Evolutionary conservation across 2,329 filamentous ascomycete genomes (phyloP).

Genomic region (Dothiorella sarmentorum): DNA sequence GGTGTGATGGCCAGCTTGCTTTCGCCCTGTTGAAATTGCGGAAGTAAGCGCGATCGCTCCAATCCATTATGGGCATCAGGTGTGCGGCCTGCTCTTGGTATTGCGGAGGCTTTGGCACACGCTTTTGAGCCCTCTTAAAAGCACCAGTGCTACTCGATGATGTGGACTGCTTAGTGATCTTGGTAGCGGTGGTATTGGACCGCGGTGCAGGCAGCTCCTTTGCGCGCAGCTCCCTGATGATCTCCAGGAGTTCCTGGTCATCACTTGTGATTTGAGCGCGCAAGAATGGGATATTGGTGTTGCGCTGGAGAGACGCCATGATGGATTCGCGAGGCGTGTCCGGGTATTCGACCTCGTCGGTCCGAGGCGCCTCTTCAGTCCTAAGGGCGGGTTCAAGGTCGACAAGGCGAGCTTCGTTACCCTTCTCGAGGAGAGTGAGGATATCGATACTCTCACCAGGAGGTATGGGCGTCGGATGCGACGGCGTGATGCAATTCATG

Average conservation of each 20-base stretch:
- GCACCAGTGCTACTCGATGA: too few species aligned
- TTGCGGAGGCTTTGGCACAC: background rate
- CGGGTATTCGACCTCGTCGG: slow-evolving; percentile 67
- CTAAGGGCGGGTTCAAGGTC: slow-evolving; percentile 56
- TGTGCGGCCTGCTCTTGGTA: background rate
- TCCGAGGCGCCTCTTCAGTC: slow-evolving; percentile 52
- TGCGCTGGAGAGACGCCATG: slow-evolving; percentile 53
- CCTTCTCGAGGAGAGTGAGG: slow-evolving; percentile 68
- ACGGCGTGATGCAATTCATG: slow-evolving; percentile 94
- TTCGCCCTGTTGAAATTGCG: background rate
- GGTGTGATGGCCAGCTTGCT: background rate
- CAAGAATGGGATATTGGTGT: slow-evolving; percentile 58
- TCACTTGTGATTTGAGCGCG: slow-evolving; percentile 77
- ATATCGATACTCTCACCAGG: slow-evolving; percentile 89
- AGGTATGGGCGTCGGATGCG: slow-evolving; percentile 71
- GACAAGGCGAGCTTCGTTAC: slow-evolving; percentile 64
- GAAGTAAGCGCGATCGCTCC: background rate
- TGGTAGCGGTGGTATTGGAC: too few species aligned
- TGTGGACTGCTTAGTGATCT: too few species aligned
- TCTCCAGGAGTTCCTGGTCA: slow-evolving; percentile 69
- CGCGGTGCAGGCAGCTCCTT: background rate
- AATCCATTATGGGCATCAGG: background rate
- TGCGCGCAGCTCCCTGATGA: slow-evolving; percentile 51
- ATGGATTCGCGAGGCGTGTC: slow-evolving; percentile 68
- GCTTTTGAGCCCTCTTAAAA: background rate